Evolutionary conservation across 148 eudicot genomes (phyloP).

Genomic region (Vaccinium macrocarpon): DNA sequence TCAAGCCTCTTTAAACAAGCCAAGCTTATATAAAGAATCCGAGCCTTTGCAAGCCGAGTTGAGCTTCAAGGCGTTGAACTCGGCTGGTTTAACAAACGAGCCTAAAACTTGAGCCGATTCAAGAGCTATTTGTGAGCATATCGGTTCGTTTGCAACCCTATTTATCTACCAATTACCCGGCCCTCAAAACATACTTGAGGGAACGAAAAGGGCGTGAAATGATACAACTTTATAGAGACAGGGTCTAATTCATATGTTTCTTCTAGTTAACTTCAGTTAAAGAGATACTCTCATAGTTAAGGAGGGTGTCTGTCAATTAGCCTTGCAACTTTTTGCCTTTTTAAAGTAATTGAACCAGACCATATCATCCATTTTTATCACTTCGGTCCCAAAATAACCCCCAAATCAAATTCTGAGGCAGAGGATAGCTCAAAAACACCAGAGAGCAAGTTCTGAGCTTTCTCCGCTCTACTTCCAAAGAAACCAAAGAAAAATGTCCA

Average conservation of each 20-base stretch:
- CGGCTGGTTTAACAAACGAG: no score
- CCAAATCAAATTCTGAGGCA: conserved; percentile 19
- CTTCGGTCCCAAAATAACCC: neutral
- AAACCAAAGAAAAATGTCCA: conserved; percentile 33
- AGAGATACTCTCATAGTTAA: neutral
- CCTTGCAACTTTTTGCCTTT: neutral
- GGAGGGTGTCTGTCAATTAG: neutral
- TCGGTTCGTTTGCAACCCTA: no score
- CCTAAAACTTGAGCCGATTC: no score
- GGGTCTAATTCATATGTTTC: neutral
- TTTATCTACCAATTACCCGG: no score
- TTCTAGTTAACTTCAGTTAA: neutral
- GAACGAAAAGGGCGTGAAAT: no score
- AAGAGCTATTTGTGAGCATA: no score
- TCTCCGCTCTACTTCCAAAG: conserved; percentile 1
- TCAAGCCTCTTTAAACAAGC: no score
- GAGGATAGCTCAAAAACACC: conserved; percentile 14
- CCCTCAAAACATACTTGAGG: no score
- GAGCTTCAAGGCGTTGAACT: no score
- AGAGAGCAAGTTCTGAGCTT: conserved; percentile 15
- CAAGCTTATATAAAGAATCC: no score
- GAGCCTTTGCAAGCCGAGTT: no score
- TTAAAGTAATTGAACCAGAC: neutral
- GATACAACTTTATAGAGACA: neutral
- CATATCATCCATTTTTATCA: neutral